Evolutionary conservation across 2,329 filamentous ascomycete genomes (phyloP).

Genomic region (Fusarium proliferatum): DNA sequence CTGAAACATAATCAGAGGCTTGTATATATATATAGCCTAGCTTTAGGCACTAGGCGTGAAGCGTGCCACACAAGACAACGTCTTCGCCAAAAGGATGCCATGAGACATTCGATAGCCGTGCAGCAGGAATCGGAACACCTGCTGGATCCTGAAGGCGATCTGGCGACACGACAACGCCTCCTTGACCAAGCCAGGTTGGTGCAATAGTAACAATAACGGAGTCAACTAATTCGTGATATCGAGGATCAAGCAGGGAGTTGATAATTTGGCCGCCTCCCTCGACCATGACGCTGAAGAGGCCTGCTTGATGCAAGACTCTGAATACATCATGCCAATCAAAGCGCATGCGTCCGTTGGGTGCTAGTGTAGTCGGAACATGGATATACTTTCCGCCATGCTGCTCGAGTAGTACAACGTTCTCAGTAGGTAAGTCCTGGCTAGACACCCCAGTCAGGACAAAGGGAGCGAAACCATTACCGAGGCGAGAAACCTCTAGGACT

Average conservation of each 20-base stretch:
- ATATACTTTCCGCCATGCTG: constrained; percentile 66
- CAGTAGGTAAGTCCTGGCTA: constrained; percentile 56
- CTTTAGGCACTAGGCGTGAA: constrained; percentile 48
- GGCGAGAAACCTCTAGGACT: constrained; percentile 72
- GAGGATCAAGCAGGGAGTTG: constrained; percentile 77
- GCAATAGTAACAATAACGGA: constrained; percentile 90
- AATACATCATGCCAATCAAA: constrained; percentile 76
- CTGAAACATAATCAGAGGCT: not conserved
- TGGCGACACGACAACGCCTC: constrained; percentile 83
- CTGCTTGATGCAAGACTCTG: constrained; percentile 64
- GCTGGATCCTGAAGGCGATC: constrained; percentile 62
- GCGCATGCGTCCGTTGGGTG: constrained; percentile 54
- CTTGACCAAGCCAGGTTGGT: constrained; percentile 87
- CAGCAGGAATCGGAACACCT: constrained; percentile 67
- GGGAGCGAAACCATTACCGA: constrained; percentile 76
- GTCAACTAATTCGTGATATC: constrained; percentile 72
- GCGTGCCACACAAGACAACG: constrained; percentile 80
- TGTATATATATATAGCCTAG: constrained; percentile 31
- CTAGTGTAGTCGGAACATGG: constrained; percentile 50
- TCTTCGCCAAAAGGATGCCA: constrained; percentile 87
- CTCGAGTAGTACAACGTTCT: constrained; percentile 56
- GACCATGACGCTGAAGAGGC: constrained; percentile 85
- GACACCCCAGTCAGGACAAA: constrained; percentile 71
- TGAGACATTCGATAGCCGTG: constrained; percentile 72
- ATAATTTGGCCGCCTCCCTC: constrained; percentile 89